These are phyloP conservation scores for Friedmanniomyces simplex DNA, from an alignment of 495 filamentous ascomycete species.

Conservation along the genomic window DNA sequence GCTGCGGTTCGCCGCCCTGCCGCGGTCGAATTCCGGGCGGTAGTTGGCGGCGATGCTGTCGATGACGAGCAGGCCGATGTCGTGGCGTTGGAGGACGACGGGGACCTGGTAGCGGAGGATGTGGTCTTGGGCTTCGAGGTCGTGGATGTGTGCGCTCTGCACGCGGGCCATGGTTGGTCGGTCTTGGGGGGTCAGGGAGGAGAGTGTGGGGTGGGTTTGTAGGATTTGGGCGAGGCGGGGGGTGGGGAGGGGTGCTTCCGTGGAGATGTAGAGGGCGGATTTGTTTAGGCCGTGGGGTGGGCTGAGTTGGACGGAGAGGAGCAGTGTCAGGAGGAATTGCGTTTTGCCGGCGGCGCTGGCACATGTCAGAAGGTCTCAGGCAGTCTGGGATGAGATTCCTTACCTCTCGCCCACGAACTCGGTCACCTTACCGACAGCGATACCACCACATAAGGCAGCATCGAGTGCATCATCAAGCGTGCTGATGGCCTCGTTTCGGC, in stretches of 20 bases:
- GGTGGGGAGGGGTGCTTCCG: constrained; percentile 75
- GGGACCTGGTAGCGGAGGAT: constrained; percentile 87
- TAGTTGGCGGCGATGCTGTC: constrained; percentile 93
- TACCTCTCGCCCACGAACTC: constrained; percentile 89
- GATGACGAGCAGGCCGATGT: constrained; percentile 69
- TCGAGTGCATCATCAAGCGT: constrained; percentile 70
- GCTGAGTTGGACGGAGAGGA: constrained; percentile 71
- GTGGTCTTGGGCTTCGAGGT: constrained; percentile 92
- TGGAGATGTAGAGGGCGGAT: constrained; percentile 84
- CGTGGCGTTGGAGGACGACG: constrained; percentile 61
- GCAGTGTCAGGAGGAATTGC: constrained; percentile 76
- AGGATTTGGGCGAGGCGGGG: constrained; percentile 70
- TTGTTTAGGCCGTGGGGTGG: constrained; percentile 57
- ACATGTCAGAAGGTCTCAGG: constrained; percentile 21
- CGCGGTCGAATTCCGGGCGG: constrained; percentile 70
- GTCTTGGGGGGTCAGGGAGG: constrained; percentile 33
- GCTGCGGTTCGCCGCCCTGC: constrained; percentile 18
- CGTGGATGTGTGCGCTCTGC: constrained; percentile 71
- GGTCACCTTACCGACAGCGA: constrained; percentile 71
- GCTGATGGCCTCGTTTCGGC: constrained; percentile 46
- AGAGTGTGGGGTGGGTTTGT: constrained; percentile 50
- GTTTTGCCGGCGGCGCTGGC: constrained; percentile 85
- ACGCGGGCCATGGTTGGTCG: constrained; percentile 58
- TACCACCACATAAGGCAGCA: constrained; percentile 67
- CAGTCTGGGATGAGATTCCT: neutral